Base-by-base conservation (phyloP, 345 rosid species). In the Salix koriyanagi region DNA sequence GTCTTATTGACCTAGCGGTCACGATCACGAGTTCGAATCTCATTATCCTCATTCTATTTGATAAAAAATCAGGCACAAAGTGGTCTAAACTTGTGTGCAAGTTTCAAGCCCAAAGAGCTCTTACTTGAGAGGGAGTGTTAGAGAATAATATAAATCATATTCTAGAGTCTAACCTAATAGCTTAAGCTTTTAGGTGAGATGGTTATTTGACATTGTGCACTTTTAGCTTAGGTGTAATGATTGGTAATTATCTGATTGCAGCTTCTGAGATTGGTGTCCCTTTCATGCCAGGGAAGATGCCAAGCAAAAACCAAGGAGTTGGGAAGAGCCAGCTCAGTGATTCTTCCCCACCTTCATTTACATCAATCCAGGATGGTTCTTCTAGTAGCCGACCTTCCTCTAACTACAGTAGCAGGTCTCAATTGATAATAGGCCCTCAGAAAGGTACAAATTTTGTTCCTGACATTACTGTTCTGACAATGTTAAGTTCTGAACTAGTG, bases 341-440 rank as follows among this genome's bases (percentile, higher is more conserved):
- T 60, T 67, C 91, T 79, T 81, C 88, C 76, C 93, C 78, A 69
- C 82, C 87, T 41, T 80, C 88, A 76, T 84, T 86, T 77, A 77
- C 83, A 50, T 80, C 92, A 80, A 77, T 77, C 79, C 91, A 88
- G 41, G 82, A 84, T 78, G 85, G 89, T 72, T 85, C 94, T 81
- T 88, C 91, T 16, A 80, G 82, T 44, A 92, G 92, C 76, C 86
- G 93, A 71, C 94, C 94, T 79, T 84, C 94, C 61, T 91, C 97
- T 66, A 92, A 91, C 84, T 89, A 92, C 84, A 83, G 84, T 84
- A 88, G 78, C 79, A 88, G 92, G 64, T 83, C 94, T 13, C 96
- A 89, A 81, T 94, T 87, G 80, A 75, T 81, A 69, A 74, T 76
- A 77, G 93, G 92, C 75, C 70, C 86, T 67, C 94, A 85, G 66